Evolutionary conservation across 208 protist species (phyloP).

Genomic region (Leishmania braziliensis): DNA sequence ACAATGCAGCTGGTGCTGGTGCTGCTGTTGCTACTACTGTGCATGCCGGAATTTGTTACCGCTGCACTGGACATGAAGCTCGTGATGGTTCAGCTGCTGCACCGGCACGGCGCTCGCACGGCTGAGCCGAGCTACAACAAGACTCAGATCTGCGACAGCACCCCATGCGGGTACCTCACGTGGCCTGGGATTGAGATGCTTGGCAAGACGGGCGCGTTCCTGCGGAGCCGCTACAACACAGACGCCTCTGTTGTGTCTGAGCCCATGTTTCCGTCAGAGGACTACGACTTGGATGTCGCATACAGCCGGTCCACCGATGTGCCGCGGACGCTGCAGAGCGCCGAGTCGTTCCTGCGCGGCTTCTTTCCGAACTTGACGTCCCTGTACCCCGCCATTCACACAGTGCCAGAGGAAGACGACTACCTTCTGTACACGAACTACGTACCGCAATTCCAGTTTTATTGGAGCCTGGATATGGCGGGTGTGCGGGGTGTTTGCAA

Average conservation of each 20-base stretch:
- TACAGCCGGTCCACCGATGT: constrained; percentile 56
- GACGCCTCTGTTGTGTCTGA: constrained; percentile 25
- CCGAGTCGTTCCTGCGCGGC: constrained; percentile 38
- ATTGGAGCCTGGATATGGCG: constrained; percentile 8
- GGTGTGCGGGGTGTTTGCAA: constrained; percentile 14
- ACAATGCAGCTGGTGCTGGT: not conserved
- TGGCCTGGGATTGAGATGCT: constrained; percentile 36
- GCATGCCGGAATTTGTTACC: not conserved
- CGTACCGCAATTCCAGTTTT: constrained; percentile 17
- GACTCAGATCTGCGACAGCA: constrained; percentile 37
- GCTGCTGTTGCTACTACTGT: constrained; percentile 9
- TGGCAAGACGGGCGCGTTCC: constrained; percentile 33
- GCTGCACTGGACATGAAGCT: constrained; percentile 20
- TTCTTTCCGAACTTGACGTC: constrained; percentile 35
- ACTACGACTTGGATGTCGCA: constrained; percentile 43
- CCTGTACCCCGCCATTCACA: constrained; percentile 34
- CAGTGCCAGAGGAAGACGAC: constrained; percentile 15
- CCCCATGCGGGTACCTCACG: constrained; percentile 52
- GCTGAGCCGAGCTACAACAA: constrained; percentile 29
- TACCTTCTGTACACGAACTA: constrained; percentile 25
- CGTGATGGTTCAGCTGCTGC: constrained; percentile 43
- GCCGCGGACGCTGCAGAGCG: constrained; percentile 56
- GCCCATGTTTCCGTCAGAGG: constrained; percentile 32
- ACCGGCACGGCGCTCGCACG: constrained; percentile 53
- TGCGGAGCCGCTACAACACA: constrained; percentile 47